Conservation (phyloP, 257 asterid species). For the Lycium barbarum region DNA sequence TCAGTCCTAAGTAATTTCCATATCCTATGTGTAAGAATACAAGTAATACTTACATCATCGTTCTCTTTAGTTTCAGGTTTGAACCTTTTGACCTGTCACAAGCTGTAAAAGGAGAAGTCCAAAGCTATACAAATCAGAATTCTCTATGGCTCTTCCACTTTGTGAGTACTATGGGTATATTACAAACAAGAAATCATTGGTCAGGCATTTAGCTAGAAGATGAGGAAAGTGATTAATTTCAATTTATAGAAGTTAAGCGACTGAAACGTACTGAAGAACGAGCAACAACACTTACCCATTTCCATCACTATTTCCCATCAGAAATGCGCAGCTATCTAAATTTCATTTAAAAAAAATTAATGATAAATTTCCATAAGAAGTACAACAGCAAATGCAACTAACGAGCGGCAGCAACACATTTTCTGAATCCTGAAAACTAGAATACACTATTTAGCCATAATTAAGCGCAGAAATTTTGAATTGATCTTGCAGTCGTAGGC, state of each 20-base stretch:
- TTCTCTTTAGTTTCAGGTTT: too few relatives aligned
- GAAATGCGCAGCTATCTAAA: too few relatives aligned
- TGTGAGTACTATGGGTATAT: conserved; percentile 80
- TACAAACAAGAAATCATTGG: not conserved
- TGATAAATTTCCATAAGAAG: too few relatives aligned
- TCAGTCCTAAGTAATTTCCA: too few relatives aligned
- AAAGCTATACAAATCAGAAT: conserved; percentile 88
- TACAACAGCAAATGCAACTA: too few relatives aligned
- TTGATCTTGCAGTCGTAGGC: not conserved
- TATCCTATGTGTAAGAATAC: too few relatives aligned
- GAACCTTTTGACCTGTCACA: conserved; percentile 95
- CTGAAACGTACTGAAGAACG: not conserved
- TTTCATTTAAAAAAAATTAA: too few relatives aligned
- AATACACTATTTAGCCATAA: not conserved
- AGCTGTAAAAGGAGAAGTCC: conserved; percentile 92
- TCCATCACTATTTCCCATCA: too few relatives aligned
- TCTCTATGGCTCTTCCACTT: conserved; percentile 93
- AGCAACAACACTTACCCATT: too few relatives aligned
- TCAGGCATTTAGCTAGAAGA: not conserved
- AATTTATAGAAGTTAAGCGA: not conserved
- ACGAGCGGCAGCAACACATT: too few relatives aligned
- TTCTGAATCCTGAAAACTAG: not conserved
- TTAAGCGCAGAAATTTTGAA: not conserved
- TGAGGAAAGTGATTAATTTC: not conserved
- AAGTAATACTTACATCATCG: too few relatives aligned